These are phyloP conservation scores for Chalciporus piperatus DNA, from an alignment of 768 basidiomycete species.

Conservation along the genomic window DNA sequence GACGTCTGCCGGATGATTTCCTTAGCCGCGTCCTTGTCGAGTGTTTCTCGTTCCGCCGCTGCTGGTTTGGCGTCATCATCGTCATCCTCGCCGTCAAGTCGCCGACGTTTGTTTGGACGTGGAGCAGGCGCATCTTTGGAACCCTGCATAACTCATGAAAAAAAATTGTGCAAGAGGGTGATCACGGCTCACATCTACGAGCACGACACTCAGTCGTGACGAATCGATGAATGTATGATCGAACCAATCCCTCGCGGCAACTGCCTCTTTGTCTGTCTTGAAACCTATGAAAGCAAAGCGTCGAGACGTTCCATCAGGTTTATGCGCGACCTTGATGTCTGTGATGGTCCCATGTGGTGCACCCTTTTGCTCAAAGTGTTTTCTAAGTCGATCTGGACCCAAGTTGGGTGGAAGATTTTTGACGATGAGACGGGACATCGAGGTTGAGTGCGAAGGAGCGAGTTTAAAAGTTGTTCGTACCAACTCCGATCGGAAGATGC, in stretches of 20 bases:
- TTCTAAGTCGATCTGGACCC: slow-evolving; percentile 59
- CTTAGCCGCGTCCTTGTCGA: slow-evolving; percentile 33
- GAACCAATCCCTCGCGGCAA: slow-evolving; percentile 76
- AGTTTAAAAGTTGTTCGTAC: background rate
- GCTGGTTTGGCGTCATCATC: slow-evolving; percentile 7
- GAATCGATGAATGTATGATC: slow-evolving; percentile 82
- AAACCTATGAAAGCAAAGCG: slow-evolving; percentile 93
- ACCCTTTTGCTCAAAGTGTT: slow-evolving; percentile 62
- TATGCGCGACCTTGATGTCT: slow-evolving; percentile 78
- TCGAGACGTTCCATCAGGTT: slow-evolving; percentile 74
- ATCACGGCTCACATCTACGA: slow-evolving; percentile 60
- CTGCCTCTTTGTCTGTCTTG: slow-evolving; percentile 75
- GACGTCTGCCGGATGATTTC: slow-evolving; percentile 67
- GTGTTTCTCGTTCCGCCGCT: background rate
- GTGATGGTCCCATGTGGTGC: slow-evolving; percentile 73
- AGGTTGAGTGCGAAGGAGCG: background rate
- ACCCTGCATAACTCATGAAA: slow-evolving; percentile 43
- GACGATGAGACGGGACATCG: slow-evolving; percentile 80
- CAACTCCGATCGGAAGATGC: slow-evolving; percentile 28
- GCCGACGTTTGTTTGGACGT: slow-evolving; percentile 67
- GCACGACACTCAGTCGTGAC: slow-evolving; percentile 66
- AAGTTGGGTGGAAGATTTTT: slow-evolving; percentile 77
- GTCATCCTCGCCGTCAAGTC: slow-evolving; percentile 53
- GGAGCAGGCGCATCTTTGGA: slow-evolving; percentile 65
- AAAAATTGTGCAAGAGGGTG: background rate